Base-by-base conservation (phyloP, 176 grass and related monocot genomes). In the Aegilops bicornis region DNA sequence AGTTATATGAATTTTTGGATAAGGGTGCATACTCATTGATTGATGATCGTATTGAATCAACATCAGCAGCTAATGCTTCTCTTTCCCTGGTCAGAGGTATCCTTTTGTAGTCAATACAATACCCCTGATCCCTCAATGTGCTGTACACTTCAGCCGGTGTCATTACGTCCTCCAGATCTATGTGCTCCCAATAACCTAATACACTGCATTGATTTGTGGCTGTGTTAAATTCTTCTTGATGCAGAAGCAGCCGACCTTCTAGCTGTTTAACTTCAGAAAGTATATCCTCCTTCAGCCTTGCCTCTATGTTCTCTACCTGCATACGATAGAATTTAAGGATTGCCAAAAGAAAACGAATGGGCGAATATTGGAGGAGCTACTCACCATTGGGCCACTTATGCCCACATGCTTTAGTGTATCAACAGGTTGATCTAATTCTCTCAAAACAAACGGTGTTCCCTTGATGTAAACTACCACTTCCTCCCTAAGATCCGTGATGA, bases 391-490 rank as follows among this genome's bases (percentile, higher is more conserved):
- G 36, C 97, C 94, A 59, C 93, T 96, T 89, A 98, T 98, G 76
- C 97, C 97, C 91, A 96, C 97, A 98, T 98, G 97, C 88, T 98
- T 98, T 60, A 96, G 92, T 76, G 97, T 98, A 93, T 98, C 94
- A 81, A 98, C 92, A 88, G 97, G 94, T 78, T 94, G 94, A 88
- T 98, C 94, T 77, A 96, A 61, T 81, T 98, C 97, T 91, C 97
- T 98, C 84, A 98, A 93, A 92, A 98, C 97, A 90, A 98, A 98
- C 36, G 97, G 97, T 19, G 89, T 89, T 16, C 88, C 94, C 73
- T 96, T 98, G 78, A 96, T 91, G 79, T 98, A 98, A 84, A 98
- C 92, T 83, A 98, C 97, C 79, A 93, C 94, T 91, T 98, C 92
- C 82, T 98, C 92, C 88, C 94, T 96, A 75, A 98, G 85, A 88